phyloP scores from a whole-genome alignment of 1,284 basidiomycete genomes.

The Violaceomyces palustris region DNA sequence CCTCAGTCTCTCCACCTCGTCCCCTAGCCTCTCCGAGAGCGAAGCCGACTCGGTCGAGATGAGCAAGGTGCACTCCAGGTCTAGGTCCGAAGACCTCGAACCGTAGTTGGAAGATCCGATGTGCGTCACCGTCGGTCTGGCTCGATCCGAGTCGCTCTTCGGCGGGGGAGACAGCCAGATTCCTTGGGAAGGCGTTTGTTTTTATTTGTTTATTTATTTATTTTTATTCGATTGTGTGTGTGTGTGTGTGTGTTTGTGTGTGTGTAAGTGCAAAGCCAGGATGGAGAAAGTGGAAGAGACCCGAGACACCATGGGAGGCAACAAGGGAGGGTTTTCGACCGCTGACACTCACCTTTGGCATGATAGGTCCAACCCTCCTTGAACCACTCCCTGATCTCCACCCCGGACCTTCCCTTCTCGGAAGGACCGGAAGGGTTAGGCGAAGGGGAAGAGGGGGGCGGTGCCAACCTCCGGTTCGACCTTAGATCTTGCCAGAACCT shows the following conservation, averaged over 20 bases:
- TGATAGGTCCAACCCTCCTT: conserved; percentile 95
- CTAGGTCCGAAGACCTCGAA: conserved; percentile 80
- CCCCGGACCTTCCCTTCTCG: conserved; percentile 47
- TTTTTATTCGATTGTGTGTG: no score
- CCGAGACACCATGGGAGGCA: conserved; percentile 3
- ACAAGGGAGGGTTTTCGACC: background rate
- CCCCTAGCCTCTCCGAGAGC: conserved; percentile 49
- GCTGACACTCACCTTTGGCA: conserved; percentile 70
- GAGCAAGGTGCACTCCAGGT: conserved; percentile 86
- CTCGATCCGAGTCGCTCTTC: no score
- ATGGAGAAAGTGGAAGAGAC: no score
- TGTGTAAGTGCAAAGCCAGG: no score
- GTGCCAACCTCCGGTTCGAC: conserved; percentile 52
- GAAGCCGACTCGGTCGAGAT: conserved; percentile 60
- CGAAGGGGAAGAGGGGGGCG: background rate
- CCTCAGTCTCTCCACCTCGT: conserved; percentile 56
- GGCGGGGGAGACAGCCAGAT: conserved; percentile 69
- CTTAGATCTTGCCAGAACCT: conserved; percentile 67
- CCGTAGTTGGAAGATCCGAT: conserved; percentile 96
- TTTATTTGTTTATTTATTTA: no score
- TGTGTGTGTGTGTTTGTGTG: no score
- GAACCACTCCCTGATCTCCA: conserved; percentile 81
- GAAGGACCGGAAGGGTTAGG: conserved; percentile 1
- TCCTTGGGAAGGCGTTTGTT: no score
- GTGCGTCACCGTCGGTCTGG: conserved; percentile 59